Base-by-base conservation (phyloP, 1,284 basidiomycete genomes). In the Sphaerobolus stellatus region DNA sequence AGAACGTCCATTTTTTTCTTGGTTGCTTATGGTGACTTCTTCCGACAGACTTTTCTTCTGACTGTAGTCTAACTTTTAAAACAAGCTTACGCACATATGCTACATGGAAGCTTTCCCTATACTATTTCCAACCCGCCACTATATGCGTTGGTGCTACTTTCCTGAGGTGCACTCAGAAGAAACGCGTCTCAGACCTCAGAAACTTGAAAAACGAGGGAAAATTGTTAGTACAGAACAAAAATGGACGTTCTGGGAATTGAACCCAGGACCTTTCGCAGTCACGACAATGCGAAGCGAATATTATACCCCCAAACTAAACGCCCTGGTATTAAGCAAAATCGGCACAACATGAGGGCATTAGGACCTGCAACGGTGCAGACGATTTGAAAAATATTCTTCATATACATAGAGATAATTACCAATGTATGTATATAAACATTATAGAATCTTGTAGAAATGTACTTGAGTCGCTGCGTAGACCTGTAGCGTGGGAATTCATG, bases 231-330 rank as follows among this genome's bases (percentile, higher is more conserved):
- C n/a, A n/a, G n/a, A n/a, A n/a, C n/a, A 50, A 34, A 18, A 50
- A 27, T 50, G 49, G 33, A 41, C 49, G 25, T 27, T 50, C 49
- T 40, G 49, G 49, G 49, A 50, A 50, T 50, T 25, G 49, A 38
- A 50, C 48, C 28, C 48, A 50, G 48, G 48, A 50, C 48, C 48
- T 50, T 50, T 50, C 48, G 48, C 33, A 50, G 30, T 34, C 48
- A 50, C 30, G 36, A 13, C n/a, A 50, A 20, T 50, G 48, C 48
- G 48, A 50, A 50, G 33, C 48, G 48, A 50, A 50, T 30, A 31
- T 50, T 50, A 50, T 50, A 50, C 48, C 48, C 28, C 48, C 36
- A 50, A 50, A 50, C 48, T 31, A 50, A 50, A 30, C 48, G 48
- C 48, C 48, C 48, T 16, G 7, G 7, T 16, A 4, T 29, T 14